Conservation (phyloP, 768 basidiomycete genomes). For the Stropharia rugosoannulata region DNA sequence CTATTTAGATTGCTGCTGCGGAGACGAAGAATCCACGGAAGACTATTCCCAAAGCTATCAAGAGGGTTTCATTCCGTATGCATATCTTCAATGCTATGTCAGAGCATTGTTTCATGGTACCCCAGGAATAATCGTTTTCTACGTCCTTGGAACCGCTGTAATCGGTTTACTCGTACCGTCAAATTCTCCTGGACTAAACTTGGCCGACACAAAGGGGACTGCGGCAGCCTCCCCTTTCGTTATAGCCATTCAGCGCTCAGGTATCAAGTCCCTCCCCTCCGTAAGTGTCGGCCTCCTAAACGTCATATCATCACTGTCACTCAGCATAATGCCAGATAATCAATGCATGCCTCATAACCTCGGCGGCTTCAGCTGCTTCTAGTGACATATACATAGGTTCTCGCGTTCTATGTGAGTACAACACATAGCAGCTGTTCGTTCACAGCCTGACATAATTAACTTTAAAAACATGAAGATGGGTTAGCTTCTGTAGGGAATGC, state of each 20-base stretch:
- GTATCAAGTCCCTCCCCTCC: slow-evolving; percentile 81
- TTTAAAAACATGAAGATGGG: slow-evolving; percentile 62
- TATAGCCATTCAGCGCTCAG: slow-evolving; percentile 81
- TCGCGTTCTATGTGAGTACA: slow-evolving; percentile 71
- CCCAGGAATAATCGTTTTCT: slow-evolving; percentile 83
- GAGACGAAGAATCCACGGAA: slow-evolving; percentile 86
- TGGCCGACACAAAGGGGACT: slow-evolving; percentile 54
- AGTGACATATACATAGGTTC: slow-evolving; percentile 90
- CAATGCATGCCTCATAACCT: slow-evolving; percentile 83
- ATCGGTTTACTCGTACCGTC: slow-evolving; percentile 89
- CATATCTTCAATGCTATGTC: neutral
- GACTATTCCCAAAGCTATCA: slow-evolving; percentile 62
- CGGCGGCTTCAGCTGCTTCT: slow-evolving; percentile 91
- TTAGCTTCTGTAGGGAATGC: slow-evolving; percentile 81
- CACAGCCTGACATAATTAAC: neutral
- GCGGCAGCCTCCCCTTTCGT: slow-evolving; percentile 87
- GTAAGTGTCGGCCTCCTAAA: slow-evolving; percentile 35
- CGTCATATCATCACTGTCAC: neutral
- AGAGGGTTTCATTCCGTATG: slow-evolving; percentile 67
- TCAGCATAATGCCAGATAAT: slow-evolving; percentile 49
- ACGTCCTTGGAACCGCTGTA: slow-evolving; percentile 63
- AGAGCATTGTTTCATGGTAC: neutral
- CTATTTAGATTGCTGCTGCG: slow-evolving; percentile 71
- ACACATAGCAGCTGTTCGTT: neutral
- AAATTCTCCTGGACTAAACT: slow-evolving; percentile 51